phyloP scores from a whole-genome alignment of 2,329 filamentous ascomycete species.

The Botrytis pseudocinerea region DNA sequence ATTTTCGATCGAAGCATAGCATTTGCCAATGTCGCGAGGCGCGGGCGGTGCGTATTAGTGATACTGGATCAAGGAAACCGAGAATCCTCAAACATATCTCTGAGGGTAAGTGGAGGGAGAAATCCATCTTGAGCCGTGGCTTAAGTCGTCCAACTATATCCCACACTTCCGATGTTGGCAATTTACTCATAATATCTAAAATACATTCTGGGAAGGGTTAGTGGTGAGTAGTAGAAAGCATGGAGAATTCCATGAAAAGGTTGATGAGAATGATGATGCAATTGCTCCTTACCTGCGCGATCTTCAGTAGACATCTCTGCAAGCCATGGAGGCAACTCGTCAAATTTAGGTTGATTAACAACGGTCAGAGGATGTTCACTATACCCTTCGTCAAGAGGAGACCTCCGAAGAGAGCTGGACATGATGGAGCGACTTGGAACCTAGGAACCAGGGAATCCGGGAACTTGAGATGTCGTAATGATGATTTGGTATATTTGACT shows the following conservation, averaged over 20 bases:
- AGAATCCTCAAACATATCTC: constrained; percentile 92
- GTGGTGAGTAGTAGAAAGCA: neutral
- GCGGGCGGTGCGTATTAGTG: constrained; percentile 75
- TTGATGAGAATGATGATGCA: neutral
- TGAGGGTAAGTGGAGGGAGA: constrained; percentile 78
- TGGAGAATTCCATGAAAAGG: neutral
- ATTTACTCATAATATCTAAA: constrained; percentile 72
- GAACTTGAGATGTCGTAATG: constrained; percentile 33
- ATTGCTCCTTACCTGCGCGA: constrained; percentile 34
- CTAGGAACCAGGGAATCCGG: neutral
- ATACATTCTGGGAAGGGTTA: constrained; percentile 64
- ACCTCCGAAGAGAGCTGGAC: constrained; percentile 23
- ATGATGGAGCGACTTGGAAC: constrained; percentile 3
- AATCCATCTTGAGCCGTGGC: constrained; percentile 89
- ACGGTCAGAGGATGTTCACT: constrained; percentile 41
- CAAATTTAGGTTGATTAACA: constrained; percentile 24
- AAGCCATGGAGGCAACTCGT: constrained; percentile 33
- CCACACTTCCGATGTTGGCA: constrained; percentile 78
- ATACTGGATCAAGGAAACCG: constrained; percentile 77
- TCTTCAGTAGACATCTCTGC: constrained; percentile 33
- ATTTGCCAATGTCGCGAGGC: constrained; percentile 81
- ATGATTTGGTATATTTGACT: neutral
- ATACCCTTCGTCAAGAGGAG: constrained; percentile 42
- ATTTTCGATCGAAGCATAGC: constrained; percentile 75
- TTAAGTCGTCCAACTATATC: constrained; percentile 78